Evolutionary conservation across 2,329 filamentous ascomycete genomes (phyloP).

Genomic region (Aspergillus amoenus): DNA sequence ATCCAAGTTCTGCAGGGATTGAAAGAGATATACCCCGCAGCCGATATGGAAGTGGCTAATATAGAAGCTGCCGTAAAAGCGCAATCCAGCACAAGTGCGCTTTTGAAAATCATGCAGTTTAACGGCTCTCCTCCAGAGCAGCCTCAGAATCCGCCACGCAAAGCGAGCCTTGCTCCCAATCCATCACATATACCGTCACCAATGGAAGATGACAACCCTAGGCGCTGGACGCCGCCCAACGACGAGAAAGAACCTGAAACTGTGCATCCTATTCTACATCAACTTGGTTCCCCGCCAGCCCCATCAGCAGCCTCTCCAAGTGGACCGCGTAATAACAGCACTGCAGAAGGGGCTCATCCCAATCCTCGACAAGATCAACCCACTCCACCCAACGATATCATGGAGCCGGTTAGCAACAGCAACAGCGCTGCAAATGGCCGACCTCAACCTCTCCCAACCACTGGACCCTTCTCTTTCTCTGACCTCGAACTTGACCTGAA

Average conservation of each 20-base stretch:
- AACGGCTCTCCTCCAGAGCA: constrained; percentile 17
- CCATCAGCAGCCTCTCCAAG: background rate
- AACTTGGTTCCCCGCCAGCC: constrained; percentile 1
- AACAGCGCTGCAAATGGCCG: constrained; percentile 7
- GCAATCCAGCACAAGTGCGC: constrained; percentile 30
- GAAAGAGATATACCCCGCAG: constrained; percentile 80
- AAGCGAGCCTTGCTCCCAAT: constrained; percentile 18
- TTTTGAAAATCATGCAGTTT: constrained; percentile 34
- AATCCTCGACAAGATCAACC: constrained; percentile 13
- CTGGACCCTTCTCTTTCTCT: constrained; percentile 13
- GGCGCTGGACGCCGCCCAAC: constrained; percentile 12
- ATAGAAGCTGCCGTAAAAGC: constrained; percentile 36
- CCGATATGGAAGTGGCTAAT: constrained; percentile 64
- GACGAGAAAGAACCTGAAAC: constrained; percentile 6
- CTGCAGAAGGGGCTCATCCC: background rate
- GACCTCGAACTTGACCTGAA: constrained; percentile 27
- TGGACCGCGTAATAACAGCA: background rate
- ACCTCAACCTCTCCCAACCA: background rate
- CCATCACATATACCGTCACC: constrained; percentile 2
- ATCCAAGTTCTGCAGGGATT: constrained; percentile 82
- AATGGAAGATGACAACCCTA: constrained; percentile 4
- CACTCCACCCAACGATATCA: constrained; percentile 25
- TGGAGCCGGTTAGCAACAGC: constrained; percentile 20
- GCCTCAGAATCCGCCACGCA: constrained; percentile 3
- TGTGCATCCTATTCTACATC: background rate